These are phyloP conservation scores for Hyaloscypha finlandica DNA, from an alignment of 495 filamentous ascomycete genomes.

Conservation along the genomic window DNA sequence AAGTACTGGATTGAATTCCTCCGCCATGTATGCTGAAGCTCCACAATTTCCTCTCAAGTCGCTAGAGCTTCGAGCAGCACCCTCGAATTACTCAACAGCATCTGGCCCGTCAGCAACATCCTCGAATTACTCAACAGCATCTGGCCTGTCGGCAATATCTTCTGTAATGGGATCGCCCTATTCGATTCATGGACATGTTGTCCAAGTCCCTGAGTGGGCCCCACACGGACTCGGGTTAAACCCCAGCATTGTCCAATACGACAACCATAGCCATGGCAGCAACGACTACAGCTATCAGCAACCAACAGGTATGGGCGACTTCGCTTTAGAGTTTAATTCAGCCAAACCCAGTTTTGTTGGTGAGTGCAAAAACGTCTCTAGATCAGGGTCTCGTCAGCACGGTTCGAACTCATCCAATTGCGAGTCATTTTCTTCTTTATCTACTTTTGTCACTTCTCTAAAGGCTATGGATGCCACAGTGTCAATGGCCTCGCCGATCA, in stretches of 20 bases:
- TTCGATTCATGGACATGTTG: background rate
- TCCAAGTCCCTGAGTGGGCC: background rate
- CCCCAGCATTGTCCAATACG: background rate
- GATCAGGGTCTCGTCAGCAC: too few species aligned
- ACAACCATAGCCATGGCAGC: background rate
- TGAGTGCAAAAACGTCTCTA: background rate
- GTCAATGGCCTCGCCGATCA: too few species aligned
- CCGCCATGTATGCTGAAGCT: background rate
- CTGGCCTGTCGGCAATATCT: background rate
- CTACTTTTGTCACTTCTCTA: too few species aligned
- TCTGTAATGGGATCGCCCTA: background rate
- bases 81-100: background rate
- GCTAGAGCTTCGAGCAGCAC: background rate
- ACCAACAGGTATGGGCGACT: background rate
- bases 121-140: background rate
- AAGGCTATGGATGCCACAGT: too few species aligned
- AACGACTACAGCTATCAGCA: background rate
- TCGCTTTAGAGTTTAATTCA: background rate
- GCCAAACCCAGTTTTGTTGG: background rate
- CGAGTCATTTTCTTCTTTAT: too few species aligned
- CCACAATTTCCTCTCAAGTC: background rate
- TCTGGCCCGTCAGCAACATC: background rate
- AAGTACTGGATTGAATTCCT: background rate
- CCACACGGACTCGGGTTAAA: background rate
- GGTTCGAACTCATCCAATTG: too few species aligned